phyloP scores from a whole-genome alignment of 2,329 filamentous ascomycete genomes.

The Clonostachys rhizophaga region DNA sequence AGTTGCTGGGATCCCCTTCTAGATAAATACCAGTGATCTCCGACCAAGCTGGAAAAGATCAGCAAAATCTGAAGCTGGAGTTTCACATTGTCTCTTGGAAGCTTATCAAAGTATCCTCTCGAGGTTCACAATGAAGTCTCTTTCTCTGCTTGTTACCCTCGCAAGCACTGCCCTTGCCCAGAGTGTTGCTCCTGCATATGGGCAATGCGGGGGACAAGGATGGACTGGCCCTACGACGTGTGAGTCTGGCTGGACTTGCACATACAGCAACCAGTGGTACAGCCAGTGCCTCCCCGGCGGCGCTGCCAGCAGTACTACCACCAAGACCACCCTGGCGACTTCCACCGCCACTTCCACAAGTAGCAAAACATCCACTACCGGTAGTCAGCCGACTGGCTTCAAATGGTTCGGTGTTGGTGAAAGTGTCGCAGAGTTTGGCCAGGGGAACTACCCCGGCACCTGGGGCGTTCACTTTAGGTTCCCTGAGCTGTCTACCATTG shows the following conservation, averaged over 20 bases:
- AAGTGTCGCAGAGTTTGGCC: background rate
- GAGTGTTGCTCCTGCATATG: background rate
- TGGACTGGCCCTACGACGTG: conserved; percentile 1
- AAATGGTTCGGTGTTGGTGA: background rate
- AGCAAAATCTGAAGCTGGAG: no score
- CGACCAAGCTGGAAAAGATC: no score
- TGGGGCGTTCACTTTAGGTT: background rate
- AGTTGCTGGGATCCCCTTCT: no score
- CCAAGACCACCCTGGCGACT: background rate
- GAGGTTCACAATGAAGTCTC: no score
- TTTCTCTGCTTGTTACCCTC: no score
- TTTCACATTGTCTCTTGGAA: no score
- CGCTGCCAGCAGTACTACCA: background rate
- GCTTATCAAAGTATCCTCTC: no score
- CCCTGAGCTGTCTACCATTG: background rate
- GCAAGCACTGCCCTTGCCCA: no score
- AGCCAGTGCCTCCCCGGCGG: background rate
- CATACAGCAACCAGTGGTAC: conserved; percentile 1
- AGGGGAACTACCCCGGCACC: background rate
- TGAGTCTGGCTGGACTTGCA: conserved; percentile 1
- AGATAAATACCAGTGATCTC: no score
- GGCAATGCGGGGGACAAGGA: conserved; percentile 1
- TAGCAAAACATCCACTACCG: background rate
- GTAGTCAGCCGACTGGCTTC: background rate
- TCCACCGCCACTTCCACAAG: background rate